phyloP scores from a whole-genome alignment of 352 stramenopile species.

The Blastocystis sp. region DNA sequence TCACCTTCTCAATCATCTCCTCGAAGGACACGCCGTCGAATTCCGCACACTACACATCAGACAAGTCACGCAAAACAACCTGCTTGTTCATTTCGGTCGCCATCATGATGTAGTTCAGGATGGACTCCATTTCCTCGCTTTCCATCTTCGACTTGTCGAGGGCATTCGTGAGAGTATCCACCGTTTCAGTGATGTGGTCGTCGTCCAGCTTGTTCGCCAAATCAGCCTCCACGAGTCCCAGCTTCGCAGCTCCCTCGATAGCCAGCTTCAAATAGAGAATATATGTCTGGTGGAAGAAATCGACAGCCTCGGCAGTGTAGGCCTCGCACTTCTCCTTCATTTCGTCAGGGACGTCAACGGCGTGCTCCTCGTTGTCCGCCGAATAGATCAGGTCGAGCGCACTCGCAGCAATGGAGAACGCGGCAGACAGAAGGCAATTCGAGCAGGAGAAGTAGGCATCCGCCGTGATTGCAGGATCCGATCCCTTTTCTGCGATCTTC shows the following conservation, averaged over 20 bases:
- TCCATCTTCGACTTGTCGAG: constrained; percentile 12
- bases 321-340: constrained; percentile 28
- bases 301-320: not conserved
- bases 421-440: constrained; percentile 7
- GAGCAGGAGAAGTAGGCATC: not conserved
- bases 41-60: constrained; percentile 22
- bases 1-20: constrained; percentile 29
- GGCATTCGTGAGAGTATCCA: constrained; percentile 40
- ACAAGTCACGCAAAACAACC: not conserved
- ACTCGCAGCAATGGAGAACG: constrained; percentile 30
- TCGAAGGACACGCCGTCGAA: constrained; percentile 49
- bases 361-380: not conserved
- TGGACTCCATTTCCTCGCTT: not conserved
- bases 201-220: constrained; percentile 28
- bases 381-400: constrained; percentile 3
- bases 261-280: constrained; percentile 25
- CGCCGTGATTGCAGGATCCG: not conserved
- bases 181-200: constrained; percentile 13
- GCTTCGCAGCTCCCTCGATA: not conserved
- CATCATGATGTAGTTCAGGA: constrained; percentile 15
- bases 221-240: constrained; percentile 3
- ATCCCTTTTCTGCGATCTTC: not conserved
- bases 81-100: constrained; percentile 52
- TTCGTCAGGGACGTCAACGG: not conserved
- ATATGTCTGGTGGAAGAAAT: constrained; percentile 41